Evolutionary conservation across 768 basidiomycete genomes (phyloP), one percentile per base, ranked within the genome.

Genomic region (Lentinula sp.): DNA sequence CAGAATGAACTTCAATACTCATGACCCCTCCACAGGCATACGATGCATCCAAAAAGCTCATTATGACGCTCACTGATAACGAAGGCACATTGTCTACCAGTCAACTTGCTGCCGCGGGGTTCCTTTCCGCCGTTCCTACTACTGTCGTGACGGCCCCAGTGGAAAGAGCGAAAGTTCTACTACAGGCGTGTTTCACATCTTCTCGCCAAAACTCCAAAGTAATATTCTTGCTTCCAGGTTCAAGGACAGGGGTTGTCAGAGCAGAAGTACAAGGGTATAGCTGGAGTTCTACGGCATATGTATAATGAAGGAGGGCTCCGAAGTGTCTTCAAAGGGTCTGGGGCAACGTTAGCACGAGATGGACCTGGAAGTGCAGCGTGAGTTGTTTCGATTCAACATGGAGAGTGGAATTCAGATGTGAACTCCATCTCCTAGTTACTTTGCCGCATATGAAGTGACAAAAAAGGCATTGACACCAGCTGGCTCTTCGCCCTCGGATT

Each of bases 331-430:
- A 84, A 96, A 64, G 97, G 97, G 46, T 91, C 95, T 3, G 80
- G 81, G 60, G 97, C 97, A n/a, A 99, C 97, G 0, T 77, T 99
- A 13, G 91, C 88, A 46, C 84, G 97, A 62, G 97, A 99, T 73
- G 95, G 94, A 43, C 97, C 97, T 0, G 97, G 97, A 51, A 93
- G 90, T 70, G 97, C 97, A 64, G 95, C 91, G 89, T 97, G 76
- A 70, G 93, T 80, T 16, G 23, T 35, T 37, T 31, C 4, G 9
- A 5, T 16, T 3, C 40, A 5, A 21, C 9, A 21, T 28, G 18
- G 15, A 42, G 32, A 49, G 9, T 28, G 10, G 7, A 9, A n/a
- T 3, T 40, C 15, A 21, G 18, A 37, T 15, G 13, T 28, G 23
- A 58, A 16, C 62, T 31, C 68, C 43, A 28, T 43, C 51, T 66